Base-by-base conservation (phyloP, 148 eudicot species). In the Nyssa sinensis region DNA sequence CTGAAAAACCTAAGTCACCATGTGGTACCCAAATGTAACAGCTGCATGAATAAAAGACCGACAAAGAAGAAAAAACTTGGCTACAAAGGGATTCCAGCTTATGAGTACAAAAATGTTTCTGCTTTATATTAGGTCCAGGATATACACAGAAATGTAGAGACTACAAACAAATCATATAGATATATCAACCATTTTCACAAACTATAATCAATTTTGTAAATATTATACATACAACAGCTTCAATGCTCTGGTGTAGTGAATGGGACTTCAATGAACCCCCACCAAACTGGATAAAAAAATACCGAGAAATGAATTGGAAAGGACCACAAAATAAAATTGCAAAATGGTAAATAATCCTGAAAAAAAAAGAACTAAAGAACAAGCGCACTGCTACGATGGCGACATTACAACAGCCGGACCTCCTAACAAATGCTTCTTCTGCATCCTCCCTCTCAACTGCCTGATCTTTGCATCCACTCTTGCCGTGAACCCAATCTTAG, bases 401-500 rank as follows among this genome's bases (percentile, higher is more conserved):
- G 72, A 31, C 33, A 7, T 65, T 27, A 58, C 72, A 63, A 64
- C 58, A 34, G 61, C 57, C 12, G 74, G 67, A 64, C 74, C 29
- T 57, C 67, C 8, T 5, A 76, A 0, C 7, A 91, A 86, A 69
- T 84, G 83, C 71, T 89, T 92, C 80, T 88, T 92, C 13, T 86
- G 84, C 58, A 92, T 51, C 60, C 58, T 89, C 51, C 74, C 84
- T 77, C 75, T 92, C 81, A 92, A 69, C 65, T 86, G 90, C 72
- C 97, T 82, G 70, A 92, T 92, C 80, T 84, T 92, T 6, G 90
- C 90, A 66, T 92, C 97, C 0, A 92, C 97, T 33, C 92, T 76
- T 10, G 94, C 94, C 1, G 87, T 83, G 79, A 89, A 86, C 66
- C 97, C 97, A 23, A 89, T 83, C 84, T 86, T 87, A 11, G 94